Base-by-base conservation (phyloP, 1,139 yeast species). In the Candida frijolesensis region DNA sequence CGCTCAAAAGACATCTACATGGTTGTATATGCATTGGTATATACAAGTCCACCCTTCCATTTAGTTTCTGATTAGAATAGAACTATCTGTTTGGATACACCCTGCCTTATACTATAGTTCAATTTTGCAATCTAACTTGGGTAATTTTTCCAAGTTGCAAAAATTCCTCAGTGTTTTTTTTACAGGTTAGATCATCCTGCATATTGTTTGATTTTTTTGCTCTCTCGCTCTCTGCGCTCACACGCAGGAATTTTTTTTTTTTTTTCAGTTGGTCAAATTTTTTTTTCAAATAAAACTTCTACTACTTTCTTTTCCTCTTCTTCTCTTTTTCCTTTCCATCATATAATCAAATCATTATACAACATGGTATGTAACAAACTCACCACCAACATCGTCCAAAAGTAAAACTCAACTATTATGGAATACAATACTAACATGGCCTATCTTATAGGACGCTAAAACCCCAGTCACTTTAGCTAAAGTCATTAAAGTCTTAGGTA, bases 381-480 rank as follows among this genome's bases (percentile, higher is more conserved):
- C 38, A 33, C 44, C 37, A 43, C 44, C 9, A 15, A 4, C 44
- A 16, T 30, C 30, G n/a, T 6, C n/a, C 16, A 33, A 5, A 34
- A 7, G n/a, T 5, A 11, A 32, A 11, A 2, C 2, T 3, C 22
- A 11, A 25, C 16, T 12, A 10, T 22, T 14, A 14, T 34, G 14
- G 40, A 37, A 42, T 29, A 7, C 25, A 43, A 42, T 44, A 47
- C 47, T 47, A 47, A 47, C 50, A 11, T 3, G 8, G 19, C 19
- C 8, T 18, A 18, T 46, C 4, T n/a, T 42, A 16, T 35, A 77
- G 92, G 94, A 87, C 79, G 79, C 90, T 74, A 87, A 87, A 80
- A 86, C 94, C 79, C 97, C 96, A 78, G 97, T 92, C 73, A 94
- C 96, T 82, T 89, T 94, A 81, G 99, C 98, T 78, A 92, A 91